Conservation (phyloP, 768 basidiomycete species). For the Rickenella mellea region DNA sequence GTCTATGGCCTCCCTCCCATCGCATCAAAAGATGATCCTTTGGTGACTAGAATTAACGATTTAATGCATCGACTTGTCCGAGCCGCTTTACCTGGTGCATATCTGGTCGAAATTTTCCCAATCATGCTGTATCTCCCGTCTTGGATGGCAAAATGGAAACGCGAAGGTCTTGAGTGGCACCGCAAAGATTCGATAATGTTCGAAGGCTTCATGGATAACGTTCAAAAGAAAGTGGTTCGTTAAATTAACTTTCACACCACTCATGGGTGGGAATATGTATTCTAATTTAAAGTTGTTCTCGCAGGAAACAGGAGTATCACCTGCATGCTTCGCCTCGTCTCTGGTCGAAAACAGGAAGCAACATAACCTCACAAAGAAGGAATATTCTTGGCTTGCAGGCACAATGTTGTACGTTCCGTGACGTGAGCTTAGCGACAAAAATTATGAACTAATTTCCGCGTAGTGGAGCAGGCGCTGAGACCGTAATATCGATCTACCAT, state of each 20-base stretch:
- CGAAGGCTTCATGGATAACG: slow-evolving; percentile 9
- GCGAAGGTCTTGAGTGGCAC: slow-evolving; percentile 14
- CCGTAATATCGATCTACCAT: too few relatives aligned
- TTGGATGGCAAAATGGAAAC: slow-evolving; percentile 21
- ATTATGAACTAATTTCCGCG: too few relatives aligned
- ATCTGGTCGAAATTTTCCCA: slow-evolving; percentile 27
- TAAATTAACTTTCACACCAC: too few relatives aligned
- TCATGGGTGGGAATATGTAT: too few relatives aligned
- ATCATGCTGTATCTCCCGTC: slow-evolving; percentile 22
- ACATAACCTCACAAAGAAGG: slow-evolving; percentile 4
- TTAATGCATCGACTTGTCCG: slow-evolving; percentile 19
- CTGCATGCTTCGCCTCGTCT: slow-evolving; percentile 6
- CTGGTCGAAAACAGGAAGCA: slow-evolving; percentile 6
- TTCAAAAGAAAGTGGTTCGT: slow-evolving; percentile 1
- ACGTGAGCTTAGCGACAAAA: too few relatives aligned
- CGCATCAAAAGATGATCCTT: slow-evolving; percentile 8
- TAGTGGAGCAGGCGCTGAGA: too few relatives aligned
- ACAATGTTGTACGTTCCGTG: slow-evolving; percentile 10
- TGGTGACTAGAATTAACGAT: slow-evolving; percentile 14
- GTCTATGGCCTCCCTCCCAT: slow-evolving; percentile 14
- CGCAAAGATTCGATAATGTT: slow-evolving; percentile 17
- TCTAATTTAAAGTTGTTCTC: too few relatives aligned
- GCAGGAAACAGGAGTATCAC: slow-evolving; percentile 2
- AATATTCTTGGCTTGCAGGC: slow-evolving; percentile 12
- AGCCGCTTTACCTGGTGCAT: slow-evolving; percentile 26